Conservation (phyloP, 306 rosid genomes). For the Begonia fuchsioides region DNA sequence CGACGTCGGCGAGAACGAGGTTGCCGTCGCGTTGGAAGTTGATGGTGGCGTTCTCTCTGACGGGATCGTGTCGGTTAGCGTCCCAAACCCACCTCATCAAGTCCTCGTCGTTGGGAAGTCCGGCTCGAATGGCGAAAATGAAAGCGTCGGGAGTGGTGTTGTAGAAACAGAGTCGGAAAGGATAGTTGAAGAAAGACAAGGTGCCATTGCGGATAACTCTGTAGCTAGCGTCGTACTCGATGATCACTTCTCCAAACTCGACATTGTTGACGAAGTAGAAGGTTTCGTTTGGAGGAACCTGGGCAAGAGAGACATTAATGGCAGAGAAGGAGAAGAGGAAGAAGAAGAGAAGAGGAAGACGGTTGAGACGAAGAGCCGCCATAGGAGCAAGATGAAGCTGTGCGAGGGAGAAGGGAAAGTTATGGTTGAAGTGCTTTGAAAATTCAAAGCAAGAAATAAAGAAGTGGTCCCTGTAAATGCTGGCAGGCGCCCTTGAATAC, state of each 20-base stretch:
- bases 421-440: no score
- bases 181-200: constrained; percentile 1
- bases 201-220: constrained; percentile 7
- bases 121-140: constrained; percentile 16
- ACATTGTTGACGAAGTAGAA: constrained; percentile 19
- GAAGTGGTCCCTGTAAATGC: no score
- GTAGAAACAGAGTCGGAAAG: constrained; percentile 27
- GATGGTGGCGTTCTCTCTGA: constrained; percentile 20
- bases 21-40: constrained; percentile 15
- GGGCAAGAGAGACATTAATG: constrained; percentile 10
- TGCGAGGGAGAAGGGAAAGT: no score
- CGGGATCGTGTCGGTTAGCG: constrained; percentile 17
- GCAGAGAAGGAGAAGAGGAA: not conserved
- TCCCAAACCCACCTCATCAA: constrained; percentile 29
- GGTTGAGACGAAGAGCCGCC: no score
- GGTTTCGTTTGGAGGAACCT: constrained; percentile 16
- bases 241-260: constrained; percentile 11
- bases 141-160: constrained; percentile 21
- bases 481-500: no score
- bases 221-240: constrained; percentile 14
- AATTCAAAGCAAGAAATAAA: no score
- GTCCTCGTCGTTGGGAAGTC: constrained; percentile 8
- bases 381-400: not conserved
- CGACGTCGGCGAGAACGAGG: constrained; percentile 15
- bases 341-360: not conserved